A percentile compares a stretch with the other conserved stretches of the same genome.
These are phyloP conservation scores for Hymenoscyphus salicellus DNA, from an alignment of 2,329 filamentous ascomycete genomes.

Conservation along the genomic window DNA sequence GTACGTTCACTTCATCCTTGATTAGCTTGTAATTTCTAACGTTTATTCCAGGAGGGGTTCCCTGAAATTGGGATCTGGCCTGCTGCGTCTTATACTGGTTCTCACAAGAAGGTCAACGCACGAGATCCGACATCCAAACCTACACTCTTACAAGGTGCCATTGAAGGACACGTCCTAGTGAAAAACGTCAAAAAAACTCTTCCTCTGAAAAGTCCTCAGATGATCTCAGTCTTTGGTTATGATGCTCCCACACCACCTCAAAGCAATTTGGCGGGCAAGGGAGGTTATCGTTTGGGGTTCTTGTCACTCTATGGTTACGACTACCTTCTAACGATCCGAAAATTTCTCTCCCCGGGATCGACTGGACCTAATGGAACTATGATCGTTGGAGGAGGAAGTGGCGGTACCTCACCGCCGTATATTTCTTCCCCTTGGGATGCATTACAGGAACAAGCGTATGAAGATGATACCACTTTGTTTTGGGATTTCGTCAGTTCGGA, in stretches of 20 bases:
- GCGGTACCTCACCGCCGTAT: slow-evolving; percentile 55
- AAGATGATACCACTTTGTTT: slow-evolving; percentile 5
- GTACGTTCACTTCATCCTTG: background rate
- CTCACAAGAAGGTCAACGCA: slow-evolving; percentile 6
- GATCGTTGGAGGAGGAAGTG: slow-evolving; percentile 49
- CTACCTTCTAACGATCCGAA: slow-evolving; percentile 2
- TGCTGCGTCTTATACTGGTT: slow-evolving; percentile 31
- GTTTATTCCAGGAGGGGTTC: background rate
- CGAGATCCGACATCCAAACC: slow-evolving; percentile 58
- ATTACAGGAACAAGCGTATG: slow-evolving; percentile 8
- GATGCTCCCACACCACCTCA: slow-evolving; percentile 41
- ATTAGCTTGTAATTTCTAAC: background rate
- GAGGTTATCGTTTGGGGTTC: slow-evolving; percentile 8
- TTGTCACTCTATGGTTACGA: slow-evolving; percentile 43
- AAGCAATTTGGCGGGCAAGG: background rate
- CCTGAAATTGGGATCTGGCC: background rate
- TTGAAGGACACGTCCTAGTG: slow-evolving; percentile 62
- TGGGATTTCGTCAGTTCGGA: slow-evolving; percentile 37
- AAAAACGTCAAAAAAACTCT: slow-evolving; percentile 57
- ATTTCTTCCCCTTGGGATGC: slow-evolving; percentile 12
- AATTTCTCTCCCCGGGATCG: background rate
- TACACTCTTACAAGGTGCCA: slow-evolving; percentile 51
- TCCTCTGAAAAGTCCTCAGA: slow-evolving; percentile 47
- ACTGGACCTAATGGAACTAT: slow-evolving; percentile 21
- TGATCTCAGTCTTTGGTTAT: slow-evolving; percentile 61